These are phyloP conservation scores for Phytophthora sp. DNA, from an alignment of 352 stramenopile genomes.

Conservation along the genomic window DNA sequence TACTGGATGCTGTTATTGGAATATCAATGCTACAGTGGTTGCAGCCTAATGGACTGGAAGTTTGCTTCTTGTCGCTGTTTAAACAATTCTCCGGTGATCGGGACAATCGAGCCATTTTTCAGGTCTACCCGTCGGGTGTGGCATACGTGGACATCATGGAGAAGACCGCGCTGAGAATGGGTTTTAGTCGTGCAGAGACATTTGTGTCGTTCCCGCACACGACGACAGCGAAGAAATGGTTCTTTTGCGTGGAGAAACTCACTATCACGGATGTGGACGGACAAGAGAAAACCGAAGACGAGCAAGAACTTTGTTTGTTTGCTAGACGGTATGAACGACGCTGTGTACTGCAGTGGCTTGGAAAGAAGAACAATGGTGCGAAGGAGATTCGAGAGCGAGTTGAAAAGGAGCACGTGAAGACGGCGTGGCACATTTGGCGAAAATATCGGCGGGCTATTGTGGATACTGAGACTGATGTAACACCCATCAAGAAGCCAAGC, in stretches of 20 bases:
- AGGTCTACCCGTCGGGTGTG: constrained; percentile 66
- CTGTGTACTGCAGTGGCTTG: constrained; percentile 68
- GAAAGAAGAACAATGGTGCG: constrained; percentile 8
- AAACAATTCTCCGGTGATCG: constrained; percentile 31
- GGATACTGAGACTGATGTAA: constrained; percentile 22
- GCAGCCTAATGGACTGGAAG: constrained; percentile 53
- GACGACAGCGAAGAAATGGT: constrained; percentile 82
- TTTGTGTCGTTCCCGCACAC: constrained; percentile 77
- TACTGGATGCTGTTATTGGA: constrained; percentile 62
- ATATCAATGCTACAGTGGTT: constrained; percentile 90
- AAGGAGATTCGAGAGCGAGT: constrained; percentile 53
- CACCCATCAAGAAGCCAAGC: constrained; percentile 6
- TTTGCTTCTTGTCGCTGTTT: constrained; percentile 66
- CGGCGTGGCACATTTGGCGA: constrained; percentile 73
- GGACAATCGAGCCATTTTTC: constrained; percentile 54
- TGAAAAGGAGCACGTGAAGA: constrained; percentile 68
- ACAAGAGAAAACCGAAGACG: constrained; percentile 8
- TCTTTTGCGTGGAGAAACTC: constrained; percentile 50
- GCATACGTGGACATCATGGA: constrained; percentile 73
- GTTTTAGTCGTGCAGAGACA: constrained; percentile 58
- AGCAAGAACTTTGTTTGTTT: constrained; percentile 56
- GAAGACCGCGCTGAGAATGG: constrained; percentile 43
- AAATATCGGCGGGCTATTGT: constrained; percentile 57
- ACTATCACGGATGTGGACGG: constrained; percentile 1
- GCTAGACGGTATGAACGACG: constrained; percentile 58